Conservation (phyloP, 495 filamentous ascomycete genomes). For the Arthonia radiata region DNA sequence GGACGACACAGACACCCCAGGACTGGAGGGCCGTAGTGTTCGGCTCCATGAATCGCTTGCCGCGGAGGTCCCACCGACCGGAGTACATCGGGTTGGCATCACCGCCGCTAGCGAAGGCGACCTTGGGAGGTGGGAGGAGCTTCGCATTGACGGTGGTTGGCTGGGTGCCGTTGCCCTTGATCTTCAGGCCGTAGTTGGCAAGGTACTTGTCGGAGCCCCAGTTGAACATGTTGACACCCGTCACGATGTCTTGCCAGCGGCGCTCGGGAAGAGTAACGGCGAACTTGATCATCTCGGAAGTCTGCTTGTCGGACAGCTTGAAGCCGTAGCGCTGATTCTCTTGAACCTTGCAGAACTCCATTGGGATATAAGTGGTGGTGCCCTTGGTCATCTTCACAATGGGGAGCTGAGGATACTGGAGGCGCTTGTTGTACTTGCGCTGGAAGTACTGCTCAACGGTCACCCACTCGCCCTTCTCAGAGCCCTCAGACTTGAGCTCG, state of each 20-base stretch:
- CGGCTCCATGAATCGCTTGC: constrained; percentile 40
- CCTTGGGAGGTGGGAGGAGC: constrained; percentile 42
- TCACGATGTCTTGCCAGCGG: constrained; percentile 34
- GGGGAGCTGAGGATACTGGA: constrained; percentile 33
- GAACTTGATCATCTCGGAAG: constrained; percentile 67
- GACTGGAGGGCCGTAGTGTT: constrained; percentile 29
- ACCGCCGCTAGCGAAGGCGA: constrained; percentile 27
- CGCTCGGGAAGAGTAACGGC: constrained; percentile 38
- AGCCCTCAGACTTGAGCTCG: constrained; percentile 23
- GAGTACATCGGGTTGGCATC: constrained; percentile 24
- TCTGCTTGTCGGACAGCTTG: constrained; percentile 52
- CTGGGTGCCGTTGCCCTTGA: constrained; percentile 32
- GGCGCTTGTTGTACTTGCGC: constrained; percentile 30
- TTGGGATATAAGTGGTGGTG: constrained; percentile 36
- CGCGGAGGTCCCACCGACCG: constrained; percentile 72
- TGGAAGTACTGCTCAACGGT: constrained; percentile 42
- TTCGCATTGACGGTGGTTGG: constrained; percentile 29
- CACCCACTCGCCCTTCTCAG: constrained; percentile 12
- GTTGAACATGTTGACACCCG: constrained; percentile 38
- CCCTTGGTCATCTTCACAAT: constrained; percentile 40
- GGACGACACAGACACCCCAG: constrained; percentile 46
- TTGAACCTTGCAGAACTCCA: constrained; percentile 42
- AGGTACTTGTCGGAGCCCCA: constrained; percentile 47
- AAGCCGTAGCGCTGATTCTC: constrained; percentile 50
- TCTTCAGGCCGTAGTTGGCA: constrained; percentile 36